A percentile compares a stretch with the other conserved stretches of the same genome.
Evolutionary conservation across 2,329 filamentous ascomycete genomes (phyloP).

Genomic region (Scedosporium minutisporum): DNA sequence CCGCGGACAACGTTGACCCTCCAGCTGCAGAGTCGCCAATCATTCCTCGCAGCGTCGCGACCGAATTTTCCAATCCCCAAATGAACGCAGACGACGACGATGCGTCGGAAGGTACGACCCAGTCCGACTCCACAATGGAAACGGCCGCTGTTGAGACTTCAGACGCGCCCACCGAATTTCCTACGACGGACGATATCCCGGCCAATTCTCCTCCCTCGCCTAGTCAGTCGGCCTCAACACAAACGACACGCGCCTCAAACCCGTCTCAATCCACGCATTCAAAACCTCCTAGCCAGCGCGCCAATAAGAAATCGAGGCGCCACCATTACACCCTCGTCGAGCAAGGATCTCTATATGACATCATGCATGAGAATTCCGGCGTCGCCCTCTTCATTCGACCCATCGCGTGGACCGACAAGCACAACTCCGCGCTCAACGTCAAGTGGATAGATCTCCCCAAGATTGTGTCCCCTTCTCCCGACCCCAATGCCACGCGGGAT

Average conservation of each 20-base stretch:
- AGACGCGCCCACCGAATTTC: not conserved
- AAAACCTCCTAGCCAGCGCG: not conserved
- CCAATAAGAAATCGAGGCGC: not conserved
- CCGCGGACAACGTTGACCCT: no score
- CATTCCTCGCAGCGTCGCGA: no score
- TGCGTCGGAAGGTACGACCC: not conserved
- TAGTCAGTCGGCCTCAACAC: not conserved
- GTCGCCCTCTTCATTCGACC: constrained; percentile 40
- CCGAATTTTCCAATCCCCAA: not conserved
- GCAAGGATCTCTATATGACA: constrained; percentile 39
- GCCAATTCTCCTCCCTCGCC: not conserved
- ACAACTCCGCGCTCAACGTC: constrained; percentile 36
- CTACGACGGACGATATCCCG: not conserved
- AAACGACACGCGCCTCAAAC: not conserved
- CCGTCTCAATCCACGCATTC: not conserved
- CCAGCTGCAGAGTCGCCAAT: no score
- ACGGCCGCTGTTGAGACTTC: not conserved
- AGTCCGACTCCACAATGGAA: no score
- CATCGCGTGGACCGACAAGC: constrained; percentile 45
- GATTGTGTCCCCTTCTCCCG: constrained; percentile 26
- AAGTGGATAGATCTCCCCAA: constrained; percentile 33
- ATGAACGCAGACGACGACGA: not conserved
- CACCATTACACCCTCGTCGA: not conserved
- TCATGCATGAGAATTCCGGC: constrained; percentile 38
- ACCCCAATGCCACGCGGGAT: constrained; percentile 27